Percentiles rank a stretch among this genome's conserved stretches.
Evolutionary conservation across 2,329 filamentous ascomycete genomes (phyloP).

Genomic region (Fusarium sp.): DNA sequence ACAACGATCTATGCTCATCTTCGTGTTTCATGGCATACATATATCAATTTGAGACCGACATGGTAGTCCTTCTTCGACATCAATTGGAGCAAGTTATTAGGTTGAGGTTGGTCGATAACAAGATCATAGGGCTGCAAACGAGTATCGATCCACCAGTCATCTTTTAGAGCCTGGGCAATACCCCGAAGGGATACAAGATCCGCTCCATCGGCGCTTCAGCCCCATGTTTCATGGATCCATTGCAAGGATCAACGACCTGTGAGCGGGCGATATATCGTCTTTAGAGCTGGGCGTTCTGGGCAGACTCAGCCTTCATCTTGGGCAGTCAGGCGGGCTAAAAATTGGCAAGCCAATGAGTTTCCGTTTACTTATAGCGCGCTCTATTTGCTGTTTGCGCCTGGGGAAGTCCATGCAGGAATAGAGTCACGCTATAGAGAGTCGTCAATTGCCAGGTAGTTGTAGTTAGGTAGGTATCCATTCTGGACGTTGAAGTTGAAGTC

Average conservation of each 20-base stretch:
- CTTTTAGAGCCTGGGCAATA: not conserved
- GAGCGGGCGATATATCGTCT: not conserved
- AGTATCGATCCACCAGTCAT: not conserved
- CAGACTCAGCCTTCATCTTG: not conserved
- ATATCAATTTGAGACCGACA: rapidly evolving
- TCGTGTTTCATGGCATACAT: not conserved
- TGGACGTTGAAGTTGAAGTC: not conserved
- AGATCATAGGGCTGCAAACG: not conserved
- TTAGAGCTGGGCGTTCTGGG: not conserved
- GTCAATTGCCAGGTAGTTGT: not conserved
- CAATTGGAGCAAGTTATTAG: not conserved
- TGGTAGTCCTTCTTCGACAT: not conserved
- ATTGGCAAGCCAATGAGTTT: not conserved
- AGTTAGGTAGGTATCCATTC: not conserved
- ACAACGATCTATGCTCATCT: not conserved
- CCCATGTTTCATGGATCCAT: too few species aligned
- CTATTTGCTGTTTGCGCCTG: rapidly evolving
- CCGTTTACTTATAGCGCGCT: rapidly evolving
- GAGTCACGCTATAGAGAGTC: too few species aligned
- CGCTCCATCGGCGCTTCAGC: not conserved
- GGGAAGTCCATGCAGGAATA: not conserved
- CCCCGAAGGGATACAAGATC: not conserved
- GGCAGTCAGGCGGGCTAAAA: too few species aligned
- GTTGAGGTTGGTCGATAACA: not conserved
- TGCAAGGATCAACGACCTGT: not conserved